Evolutionary conservation across 139 green algal genomes (phyloP).

Genomic region (Chlamydomonas sphaeroides): DNA sequence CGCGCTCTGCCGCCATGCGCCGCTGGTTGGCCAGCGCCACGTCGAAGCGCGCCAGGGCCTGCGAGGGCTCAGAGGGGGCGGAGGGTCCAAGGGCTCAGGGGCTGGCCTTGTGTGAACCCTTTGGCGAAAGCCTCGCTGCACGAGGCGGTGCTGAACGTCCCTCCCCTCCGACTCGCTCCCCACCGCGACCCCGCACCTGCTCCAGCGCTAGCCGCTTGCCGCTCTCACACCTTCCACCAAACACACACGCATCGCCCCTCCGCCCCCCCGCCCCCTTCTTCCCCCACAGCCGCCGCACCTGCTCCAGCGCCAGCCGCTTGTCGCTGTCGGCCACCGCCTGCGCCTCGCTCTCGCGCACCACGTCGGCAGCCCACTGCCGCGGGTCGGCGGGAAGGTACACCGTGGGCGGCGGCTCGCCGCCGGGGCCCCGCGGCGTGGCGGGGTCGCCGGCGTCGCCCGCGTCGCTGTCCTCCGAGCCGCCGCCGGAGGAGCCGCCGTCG

Average conservation of each 20-base stretch:
- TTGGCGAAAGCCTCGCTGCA: no score
- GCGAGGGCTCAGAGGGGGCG: no score
- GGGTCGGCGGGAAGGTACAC: constrained; percentile 25
- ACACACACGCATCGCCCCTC: no score
- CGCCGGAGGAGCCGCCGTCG: no score
- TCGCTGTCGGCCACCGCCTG: constrained; percentile 11
- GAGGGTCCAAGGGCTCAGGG: no score
- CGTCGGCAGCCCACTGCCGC: constrained; percentile 26
- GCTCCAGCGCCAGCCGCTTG: constrained; percentile 8
- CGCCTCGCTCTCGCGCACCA: constrained; percentile 19
- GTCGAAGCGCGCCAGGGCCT: constrained; percentile 8
- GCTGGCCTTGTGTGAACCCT: no score
- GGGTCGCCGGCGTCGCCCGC: not conserved
- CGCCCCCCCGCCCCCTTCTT: no score
- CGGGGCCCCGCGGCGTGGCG: not conserved
- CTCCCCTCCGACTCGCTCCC: no score
- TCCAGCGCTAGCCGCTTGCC: constrained; percentile 14
- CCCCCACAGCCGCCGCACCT: constrained; percentile 1
- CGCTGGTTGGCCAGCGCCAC: constrained; percentile 4
- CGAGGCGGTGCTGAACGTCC: no score
- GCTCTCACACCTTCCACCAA: no score
- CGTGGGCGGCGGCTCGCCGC: not conserved
- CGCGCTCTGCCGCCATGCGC: not conserved
- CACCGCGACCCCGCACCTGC: not conserved
- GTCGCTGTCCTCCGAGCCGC: not conserved